These are phyloP conservation scores for Starmerella riodocensis DNA, from an alignment of 805 yeast genomes.

Conservation along the genomic window DNA sequence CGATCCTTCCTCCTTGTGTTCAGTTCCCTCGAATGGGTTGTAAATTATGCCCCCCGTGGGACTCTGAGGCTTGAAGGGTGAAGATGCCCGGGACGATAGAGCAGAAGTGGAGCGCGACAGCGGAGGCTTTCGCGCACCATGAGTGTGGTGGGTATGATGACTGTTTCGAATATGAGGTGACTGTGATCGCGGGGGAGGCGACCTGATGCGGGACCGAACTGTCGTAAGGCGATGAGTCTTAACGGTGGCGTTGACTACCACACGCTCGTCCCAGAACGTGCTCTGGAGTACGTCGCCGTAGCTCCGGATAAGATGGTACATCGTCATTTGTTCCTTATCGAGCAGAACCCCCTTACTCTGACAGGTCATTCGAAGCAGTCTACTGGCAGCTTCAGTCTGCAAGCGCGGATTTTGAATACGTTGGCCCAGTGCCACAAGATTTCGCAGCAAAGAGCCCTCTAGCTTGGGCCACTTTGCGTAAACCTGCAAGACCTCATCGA, in stretches of 20 bases:
- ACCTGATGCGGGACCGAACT: slow-evolving; percentile 2
- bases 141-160: too few species aligned
- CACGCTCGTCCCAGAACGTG: slow-evolving; percentile 61
- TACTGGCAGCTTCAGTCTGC: slow-evolving; percentile 16
- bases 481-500: slow-evolving; percentile 14
- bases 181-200: too few species aligned
- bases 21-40: slow-evolving; percentile 38
- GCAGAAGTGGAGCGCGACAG: background rate
- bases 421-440: slow-evolving; percentile 19
- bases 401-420: slow-evolving; percentile 13
- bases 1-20: slow-evolving; percentile 21
- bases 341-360: background rate
- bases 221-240: slow-evolving; percentile 15
- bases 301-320: slow-evolving; percentile 15
- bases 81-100: background rate
- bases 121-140: background rate
- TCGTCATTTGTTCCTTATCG: slow-evolving; percentile 17
- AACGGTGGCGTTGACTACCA: slow-evolving; percentile 39
- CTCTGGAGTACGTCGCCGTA: slow-evolving; percentile 24
- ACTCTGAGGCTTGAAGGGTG: background rate
- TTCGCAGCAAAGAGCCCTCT: slow-evolving; percentile 16
- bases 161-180: too few species aligned
- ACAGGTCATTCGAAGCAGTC: slow-evolving; percentile 13
- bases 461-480: slow-evolving; percentile 18
- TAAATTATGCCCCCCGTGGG: slow-evolving; percentile 23